Evolutionary conservation across 2,329 filamentous ascomycete species (phyloP), one percentile per base, ranked within the genome.

Genomic region (Beauveria sp.): DNA sequence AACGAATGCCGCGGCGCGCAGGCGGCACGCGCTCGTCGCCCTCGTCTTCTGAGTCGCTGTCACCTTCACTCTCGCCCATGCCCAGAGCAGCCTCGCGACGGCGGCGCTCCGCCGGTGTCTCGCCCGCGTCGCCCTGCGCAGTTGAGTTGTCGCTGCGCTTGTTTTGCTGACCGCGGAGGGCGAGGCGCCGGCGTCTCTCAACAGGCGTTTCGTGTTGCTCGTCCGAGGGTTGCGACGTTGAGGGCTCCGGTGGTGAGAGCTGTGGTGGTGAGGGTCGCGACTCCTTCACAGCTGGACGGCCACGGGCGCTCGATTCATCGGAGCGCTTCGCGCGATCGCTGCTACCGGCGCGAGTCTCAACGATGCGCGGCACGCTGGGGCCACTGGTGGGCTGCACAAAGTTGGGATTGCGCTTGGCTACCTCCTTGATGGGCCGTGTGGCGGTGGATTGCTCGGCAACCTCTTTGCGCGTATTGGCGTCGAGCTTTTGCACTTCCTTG

Each of bases 1-100:
- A 88, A 26, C 84, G 76, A 64, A 88, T 87, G 3, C 83, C 83
- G 44, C 80, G 79, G 63, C 79, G 77, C 24, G 75, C 68, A 1
- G 80, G 77, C 2, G 80, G 79, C 61, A 84, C 79, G 67, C 82
- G 71, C 54, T 79, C 77, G 28, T 76, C 80, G 64, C 84, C 81
- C 62, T 85, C 84, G 26, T 86, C 85, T 26, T 75, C 74, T 30
- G 69, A 74, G 40, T 86, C 80, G 61, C 78, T 83, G 59, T 79
- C 77, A 20, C 76, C 77, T 0, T 70, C 74, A 2, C 71, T 72
- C 8, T 72, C 69, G 18, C 76, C 74, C 63, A 89, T 77, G 10
- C 89, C 89, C 2, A 93, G 75, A 1, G 90, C 90, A 1, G 89
- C 89, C 67, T 91, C 85, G 67, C 90, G 83, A 58, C 90, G 79